phyloP scores from a whole-genome alignment of 1,139 yeast species.

The Starmera stellimalicola region DNA sequence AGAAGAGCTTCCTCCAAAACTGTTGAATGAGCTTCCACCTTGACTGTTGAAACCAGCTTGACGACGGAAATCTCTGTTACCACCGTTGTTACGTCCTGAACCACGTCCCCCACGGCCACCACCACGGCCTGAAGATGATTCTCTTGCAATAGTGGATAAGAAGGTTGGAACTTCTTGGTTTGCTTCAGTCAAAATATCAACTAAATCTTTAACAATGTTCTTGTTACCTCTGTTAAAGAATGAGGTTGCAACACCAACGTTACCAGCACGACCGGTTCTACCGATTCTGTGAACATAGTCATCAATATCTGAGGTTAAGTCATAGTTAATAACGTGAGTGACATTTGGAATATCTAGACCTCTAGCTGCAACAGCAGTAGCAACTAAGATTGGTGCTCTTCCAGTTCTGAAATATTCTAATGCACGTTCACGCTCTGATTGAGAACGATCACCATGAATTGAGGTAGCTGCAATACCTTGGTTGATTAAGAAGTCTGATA shows the following conservation, averaged over 20 bases:
- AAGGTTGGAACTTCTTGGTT: slow-evolving; percentile 95
- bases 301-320: slow-evolving; percentile 92
- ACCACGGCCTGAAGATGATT: slow-evolving; percentile 54
- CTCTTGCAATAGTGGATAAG: slow-evolving; percentile 74
- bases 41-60: slow-evolving; percentile 20
- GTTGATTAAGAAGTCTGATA: slow-evolving; percentile 84
- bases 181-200: slow-evolving; percentile 86
- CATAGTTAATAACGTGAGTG: slow-evolving; percentile 94
- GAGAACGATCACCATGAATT: slow-evolving; percentile 98
- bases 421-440: slow-evolving; percentile 96
- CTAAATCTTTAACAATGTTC: slow-evolving; percentile 79
- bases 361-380: slow-evolving; percentile 98
- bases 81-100: slow-evolving; percentile 25
- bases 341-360: slow-evolving; percentile 99
- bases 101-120: slow-evolving; percentile 55
- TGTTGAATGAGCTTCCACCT: slow-evolving; percentile 19
- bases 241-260: slow-evolving; percentile 95
- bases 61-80: slow-evolving; percentile 53
- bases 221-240: slow-evolving; percentile 95
- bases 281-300: slow-evolving; percentile 99
- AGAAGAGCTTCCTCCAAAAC: slow-evolving; percentile 23
- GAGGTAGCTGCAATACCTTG: slow-evolving; percentile 96
- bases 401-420: slow-evolving; percentile 83
- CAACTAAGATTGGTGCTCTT: slow-evolving; percentile 85
- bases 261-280: slow-evolving; percentile 99